Percentiles rank a stretch among this genome's conserved stretches.
These are phyloP conservation scores for Fusarium multiceps DNA, from an alignment of 2,329 filamentous ascomycete species.

Conservation along the genomic window DNA sequence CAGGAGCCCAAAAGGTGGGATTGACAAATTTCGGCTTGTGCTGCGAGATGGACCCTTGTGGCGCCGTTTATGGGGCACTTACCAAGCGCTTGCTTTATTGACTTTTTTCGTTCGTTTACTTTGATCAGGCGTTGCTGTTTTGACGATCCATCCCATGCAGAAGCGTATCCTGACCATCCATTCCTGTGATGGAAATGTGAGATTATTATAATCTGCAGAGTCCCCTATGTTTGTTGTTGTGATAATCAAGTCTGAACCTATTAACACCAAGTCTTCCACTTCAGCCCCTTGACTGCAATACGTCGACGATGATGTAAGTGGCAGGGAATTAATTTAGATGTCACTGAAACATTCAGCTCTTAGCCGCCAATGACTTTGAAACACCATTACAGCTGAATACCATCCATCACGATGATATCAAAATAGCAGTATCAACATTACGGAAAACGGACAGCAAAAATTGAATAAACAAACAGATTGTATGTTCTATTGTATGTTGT, in stretches of 20 bases:
- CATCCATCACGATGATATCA: background rate
- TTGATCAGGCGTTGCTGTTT: background rate
- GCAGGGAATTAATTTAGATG: conserved; percentile 18
- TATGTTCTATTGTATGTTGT: conserved; percentile 32
- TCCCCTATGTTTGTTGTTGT: background rate
- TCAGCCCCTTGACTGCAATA: background rate
- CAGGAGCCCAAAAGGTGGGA: conserved; percentile 8
- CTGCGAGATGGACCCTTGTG: conserved; percentile 38
- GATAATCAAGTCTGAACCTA: background rate
- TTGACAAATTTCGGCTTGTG: conserved; percentile 39
- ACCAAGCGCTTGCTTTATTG: conserved; percentile 15
- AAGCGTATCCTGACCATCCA: conserved; percentile 4
- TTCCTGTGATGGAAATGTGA: background rate
- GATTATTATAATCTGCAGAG: conserved; percentile 4
- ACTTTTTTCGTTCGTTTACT: conserved; percentile 2
- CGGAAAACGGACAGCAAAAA: background rate
- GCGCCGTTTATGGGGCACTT: conserved; percentile 35
- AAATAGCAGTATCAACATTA: background rate
- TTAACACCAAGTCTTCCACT: background rate
- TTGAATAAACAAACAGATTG: conserved; percentile 19
- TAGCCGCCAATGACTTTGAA: background rate
- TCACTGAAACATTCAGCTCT: conserved; percentile 18
- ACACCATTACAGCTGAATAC: background rate
- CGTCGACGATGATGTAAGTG: conserved; percentile 30
- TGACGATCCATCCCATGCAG: conserved; percentile 2